Percentiles rank a stretch among this genome's conserved stretches.
phyloP scores from a whole-genome alignment of 2,329 filamentous ascomycete genomes.

The Scorias spongiosa region DNA sequence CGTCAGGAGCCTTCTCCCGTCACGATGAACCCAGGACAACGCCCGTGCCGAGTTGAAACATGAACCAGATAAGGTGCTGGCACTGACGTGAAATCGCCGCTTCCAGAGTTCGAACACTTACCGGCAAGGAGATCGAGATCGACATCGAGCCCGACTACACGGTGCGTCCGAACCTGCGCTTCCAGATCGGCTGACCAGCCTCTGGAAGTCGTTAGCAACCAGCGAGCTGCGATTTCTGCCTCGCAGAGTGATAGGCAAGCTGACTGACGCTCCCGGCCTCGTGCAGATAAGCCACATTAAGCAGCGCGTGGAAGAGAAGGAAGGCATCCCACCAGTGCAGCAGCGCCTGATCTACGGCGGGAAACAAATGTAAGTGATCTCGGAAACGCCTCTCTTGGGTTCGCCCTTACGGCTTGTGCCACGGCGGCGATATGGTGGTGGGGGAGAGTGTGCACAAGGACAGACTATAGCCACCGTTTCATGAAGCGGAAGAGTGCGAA shows the following conservation, averaged over 20 bases:
- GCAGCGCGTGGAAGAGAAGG: conserved; percentile 97
- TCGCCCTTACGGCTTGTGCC: no score
- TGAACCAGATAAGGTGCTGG: no score
- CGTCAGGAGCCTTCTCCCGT: no score
- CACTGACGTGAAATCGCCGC: not conserved
- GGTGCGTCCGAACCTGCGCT: conserved; percentile 35
- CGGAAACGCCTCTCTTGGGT: no score
- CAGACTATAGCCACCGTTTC: no score
- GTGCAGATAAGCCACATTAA: conserved; percentile 82
- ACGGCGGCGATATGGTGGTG: no score
- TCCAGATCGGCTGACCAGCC: not conserved
- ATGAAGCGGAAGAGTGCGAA: no score
- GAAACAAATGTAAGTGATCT: conserved; percentile 71
- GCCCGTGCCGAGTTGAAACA: no score
- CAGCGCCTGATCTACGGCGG: conserved; percentile 92
- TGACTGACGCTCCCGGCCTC: no score
- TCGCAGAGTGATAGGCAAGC: no score
- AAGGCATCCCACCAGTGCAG: conserved; percentile 92
- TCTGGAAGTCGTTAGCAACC: not conserved
- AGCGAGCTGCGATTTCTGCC: not conserved
- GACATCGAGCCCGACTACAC: conserved; percentile 92
- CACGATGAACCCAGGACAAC: no score
- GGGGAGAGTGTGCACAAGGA: no score
- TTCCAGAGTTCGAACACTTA: conserved; percentile 81
- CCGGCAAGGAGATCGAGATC: conserved; percentile 96